Evolutionary conservation across 1,139 yeast genomes (phyloP), one percentile per base, ranked within the genome.

Genomic region (Diutina catenulata): DNA sequence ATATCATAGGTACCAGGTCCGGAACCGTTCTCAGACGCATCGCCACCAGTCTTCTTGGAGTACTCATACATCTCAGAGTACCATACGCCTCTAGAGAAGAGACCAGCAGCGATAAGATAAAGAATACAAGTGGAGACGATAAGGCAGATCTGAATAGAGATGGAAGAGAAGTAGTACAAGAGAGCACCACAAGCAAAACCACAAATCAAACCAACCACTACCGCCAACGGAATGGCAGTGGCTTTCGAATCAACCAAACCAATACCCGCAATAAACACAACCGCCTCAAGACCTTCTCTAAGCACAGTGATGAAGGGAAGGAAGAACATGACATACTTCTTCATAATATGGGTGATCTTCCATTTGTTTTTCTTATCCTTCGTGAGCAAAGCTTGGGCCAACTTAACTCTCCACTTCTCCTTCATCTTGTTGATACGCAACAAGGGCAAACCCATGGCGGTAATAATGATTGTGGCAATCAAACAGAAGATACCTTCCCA

Each of bases 1-100:
- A 86, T 74, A 57, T 87, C 80, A 57, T 87, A 87, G 32, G 95
- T 78, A 52, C 96, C 96, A 37, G 94, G 88, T 48, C 96, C 96
- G 38, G 83, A 74, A 48, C 96, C 95, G 48, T 68, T 64, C 62
- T 87, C 96, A 31, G 91, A 68, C 28, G 94, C 93, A 61, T 86
- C 95, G 61, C 86, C 87, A 56, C 95, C 95, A 26, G 88, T 77
- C 37, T 62, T 55, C 44, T 64, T 51, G 59, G 73, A 72, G 61
- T 70, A 87, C 36, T 55, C 59, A 55, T 84, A 72, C 49, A 66
- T 69, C 61, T 86, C 88, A 47, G 82, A 78, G 57, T 61, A 78
- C 95, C 95, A 87, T 36, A 86, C 74, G 55, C 91, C 95, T 63
- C 94, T 74, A 37, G 95, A 83, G 59, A 83, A 80, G 48, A 87